Conservation (phyloP, 257 asterid species). For the Apocynum venetum region DNA sequence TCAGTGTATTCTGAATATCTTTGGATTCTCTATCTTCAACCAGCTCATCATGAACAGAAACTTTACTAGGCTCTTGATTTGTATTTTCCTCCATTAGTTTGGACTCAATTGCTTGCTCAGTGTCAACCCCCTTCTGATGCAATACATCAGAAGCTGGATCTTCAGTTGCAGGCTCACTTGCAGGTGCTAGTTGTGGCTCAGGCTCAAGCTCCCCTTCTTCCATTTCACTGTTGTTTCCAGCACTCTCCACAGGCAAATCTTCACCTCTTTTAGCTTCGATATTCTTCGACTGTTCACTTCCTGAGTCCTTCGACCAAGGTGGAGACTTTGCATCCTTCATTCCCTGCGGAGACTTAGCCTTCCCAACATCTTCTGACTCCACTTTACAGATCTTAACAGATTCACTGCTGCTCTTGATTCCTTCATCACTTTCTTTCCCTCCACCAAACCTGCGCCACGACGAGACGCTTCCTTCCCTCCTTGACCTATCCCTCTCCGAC, state of each 20-base stretch:
- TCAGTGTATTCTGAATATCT: conserved; percentile 28
- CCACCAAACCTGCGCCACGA: conserved; percentile 81
- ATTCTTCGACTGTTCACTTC: conserved; percentile 87
- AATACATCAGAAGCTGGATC: conserved; percentile 38
- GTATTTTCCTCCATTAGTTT: conserved; percentile 26
- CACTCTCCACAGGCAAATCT: conserved; percentile 57
- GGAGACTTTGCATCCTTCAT: conserved; percentile 69
- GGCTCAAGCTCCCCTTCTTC: conserved; percentile 99
- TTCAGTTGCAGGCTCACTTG: conserved; percentile 31
- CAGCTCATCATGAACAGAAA: conserved; percentile 30
- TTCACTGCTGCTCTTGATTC: conserved; percentile 52
- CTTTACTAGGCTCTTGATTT: conserved; percentile 33
- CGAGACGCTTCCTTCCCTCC: conserved; percentile 72
- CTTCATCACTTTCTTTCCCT: conserved; percentile 80
- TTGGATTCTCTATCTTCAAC: conserved; percentile 34
- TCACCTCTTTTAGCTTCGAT: conserved; percentile 66
- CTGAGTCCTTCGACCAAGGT: conserved; percentile 92
- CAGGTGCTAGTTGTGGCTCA: conserved; percentile 56
- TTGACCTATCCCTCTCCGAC: conserved; percentile 91
- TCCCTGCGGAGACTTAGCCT: conserved; percentile 59
- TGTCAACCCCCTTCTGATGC: conserved; percentile 33
- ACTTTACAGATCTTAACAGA: conserved; percentile 44
- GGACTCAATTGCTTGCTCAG: conserved; percentile 24
- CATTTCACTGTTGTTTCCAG: conserved; percentile 67
- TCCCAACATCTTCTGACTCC: conserved; percentile 57